Evolutionary conservation across 768 basidiomycete genomes (phyloP), one percentile per base, ranked within the genome.

Genomic region (Hydnomerulius pinastri): DNA sequence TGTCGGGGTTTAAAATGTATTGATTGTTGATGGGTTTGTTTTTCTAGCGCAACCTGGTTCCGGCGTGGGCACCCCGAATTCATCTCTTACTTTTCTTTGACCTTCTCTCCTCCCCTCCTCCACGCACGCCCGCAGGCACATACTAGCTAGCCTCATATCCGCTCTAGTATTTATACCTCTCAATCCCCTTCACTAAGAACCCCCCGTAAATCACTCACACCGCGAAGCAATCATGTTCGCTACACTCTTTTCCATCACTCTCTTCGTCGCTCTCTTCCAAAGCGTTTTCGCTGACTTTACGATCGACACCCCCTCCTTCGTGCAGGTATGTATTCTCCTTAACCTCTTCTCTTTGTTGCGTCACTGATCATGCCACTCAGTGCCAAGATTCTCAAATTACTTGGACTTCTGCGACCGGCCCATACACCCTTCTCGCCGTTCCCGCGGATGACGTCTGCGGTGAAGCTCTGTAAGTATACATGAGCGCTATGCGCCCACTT

Each of bases 161-260:
- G 54, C 11, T 2, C 20, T 18, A 29, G 30, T 59, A 57, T 56
- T 56, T 55, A 57, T 48, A 36, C 45, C 7, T 13, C 33, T 43
- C n/a, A 27, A 27, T 27, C 18, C 29, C 17, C 46, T 35, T 17
- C 21, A 43, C 27, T 9, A 37, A 50, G 25, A 15, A 18, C 6
- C 32, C 23, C 12, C 28, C 24, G 12, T 36, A 9, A n/a, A 33
- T 41, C 25, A 28, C 32, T 20, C 32, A 18, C 44, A 21, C 55
- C 32, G 28, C 56, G 33, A 55, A 54, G 53, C 55, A 58, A 70
- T 68, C 71, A 92, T 91, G 90, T 84, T 83, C 79, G 73, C 81
- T 74, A 87, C 90, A 72, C 71, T 91, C 87, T 44, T 89, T 88
- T 77, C 79, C 53, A 65, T 81, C 72, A 76, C 86, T 62, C 80